phyloP scores from a whole-genome alignment of 2,329 filamentous ascomycete species.

The Xenosphaeropsis pyriputrescens region DNA sequence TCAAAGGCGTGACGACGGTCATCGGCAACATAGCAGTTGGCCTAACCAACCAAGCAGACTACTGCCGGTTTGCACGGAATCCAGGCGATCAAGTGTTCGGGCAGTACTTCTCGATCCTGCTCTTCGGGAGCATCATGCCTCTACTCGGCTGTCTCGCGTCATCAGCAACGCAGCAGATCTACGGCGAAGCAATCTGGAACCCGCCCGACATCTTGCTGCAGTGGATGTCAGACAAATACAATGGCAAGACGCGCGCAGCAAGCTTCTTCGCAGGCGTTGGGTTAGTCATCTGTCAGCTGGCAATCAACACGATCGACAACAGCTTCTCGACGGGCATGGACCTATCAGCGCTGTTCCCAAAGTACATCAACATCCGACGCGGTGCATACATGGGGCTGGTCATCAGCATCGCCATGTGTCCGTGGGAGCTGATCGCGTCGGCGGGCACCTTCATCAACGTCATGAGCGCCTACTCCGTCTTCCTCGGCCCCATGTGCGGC shows the following conservation, averaged over 20 bases:
- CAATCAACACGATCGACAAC: slow-evolving; percentile 30
- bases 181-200: slow-evolving; percentile 31
- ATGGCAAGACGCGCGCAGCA: slow-evolving; percentile 24
- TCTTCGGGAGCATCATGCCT: slow-evolving; percentile 23
- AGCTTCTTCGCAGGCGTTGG: slow-evolving; percentile 30
- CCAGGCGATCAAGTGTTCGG: slow-evolving; percentile 26
- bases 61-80: slow-evolving; percentile 23
- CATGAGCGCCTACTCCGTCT: slow-evolving; percentile 27
- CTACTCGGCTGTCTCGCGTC: slow-evolving; percentile 30
- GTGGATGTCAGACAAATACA: slow-evolving; percentile 23
- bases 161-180: slow-evolving; percentile 33
- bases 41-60: slow-evolving; percentile 28
- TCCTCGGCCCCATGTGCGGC: slow-evolving; percentile 31
- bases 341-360: slow-evolving; percentile 32
- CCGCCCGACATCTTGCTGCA: slow-evolving; percentile 26
- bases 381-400: slow-evolving; percentile 32
- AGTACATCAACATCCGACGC: slow-evolving; percentile 39
- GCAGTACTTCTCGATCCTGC: slow-evolving; percentile 22
- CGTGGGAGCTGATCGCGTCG: slow-evolving; percentile 33
- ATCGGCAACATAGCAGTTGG: slow-evolving; percentile 29
- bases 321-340: slow-evolving; percentile 37
- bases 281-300: slow-evolving; percentile 28
- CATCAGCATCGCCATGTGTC: slow-evolving; percentile 28
- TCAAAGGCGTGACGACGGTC: slow-evolving; percentile 23
- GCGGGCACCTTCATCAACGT: slow-evolving; percentile 31